Base-by-base conservation (phyloP, 805 yeast genomes). In the Saturnispora serradocipensis region DNA sequence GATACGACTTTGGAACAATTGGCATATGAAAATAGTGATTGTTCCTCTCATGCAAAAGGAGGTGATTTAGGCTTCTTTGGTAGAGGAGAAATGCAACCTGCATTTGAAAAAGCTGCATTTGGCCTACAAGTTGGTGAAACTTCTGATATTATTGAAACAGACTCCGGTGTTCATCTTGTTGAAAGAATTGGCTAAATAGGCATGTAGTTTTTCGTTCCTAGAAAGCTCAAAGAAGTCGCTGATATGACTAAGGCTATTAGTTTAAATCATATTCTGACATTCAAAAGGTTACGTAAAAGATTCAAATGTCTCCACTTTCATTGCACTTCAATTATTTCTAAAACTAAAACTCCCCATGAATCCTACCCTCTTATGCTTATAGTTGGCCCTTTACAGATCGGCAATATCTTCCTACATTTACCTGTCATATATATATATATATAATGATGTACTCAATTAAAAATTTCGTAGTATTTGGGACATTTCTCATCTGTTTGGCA, bases 21-120 rank as follows among this genome's bases (percentile, higher is more conserved):
- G 54, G 97, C 97, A 0, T 64, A 72, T 36, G 81, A 88, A 2
- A 93, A 88, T 65, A 84, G 95, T 56, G 99, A 91, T 65, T 89
- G 97, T 67, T 78, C 86, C 16, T 84, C 95, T 10, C 95, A 86
- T 61, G 72, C 84, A 45, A 82, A 86, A 61, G 88, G 89, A 20
- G 99, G 99, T 45, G 99, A 93, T 66, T 73, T 93, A 60, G 98
- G 99, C 0, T 81, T 71, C 62, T 93, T 93, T 63, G 88, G 86
- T 24, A 81, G 76, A 54, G 97, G 97, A 39, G 89, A 84, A 60
- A 93, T 93, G 99, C 98, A 93, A 67, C 96, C 96, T 35, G 71
- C 84, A 53, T 93, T 93, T 63, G 99, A 93, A 67, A 82, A 82
- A 54, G 95, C 93, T 2, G 83, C 96, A 1, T 91, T 86, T 65